Base-by-base conservation (phyloP, 768 basidiomycete genomes). In the Podaxis mareebaensis region DNA sequence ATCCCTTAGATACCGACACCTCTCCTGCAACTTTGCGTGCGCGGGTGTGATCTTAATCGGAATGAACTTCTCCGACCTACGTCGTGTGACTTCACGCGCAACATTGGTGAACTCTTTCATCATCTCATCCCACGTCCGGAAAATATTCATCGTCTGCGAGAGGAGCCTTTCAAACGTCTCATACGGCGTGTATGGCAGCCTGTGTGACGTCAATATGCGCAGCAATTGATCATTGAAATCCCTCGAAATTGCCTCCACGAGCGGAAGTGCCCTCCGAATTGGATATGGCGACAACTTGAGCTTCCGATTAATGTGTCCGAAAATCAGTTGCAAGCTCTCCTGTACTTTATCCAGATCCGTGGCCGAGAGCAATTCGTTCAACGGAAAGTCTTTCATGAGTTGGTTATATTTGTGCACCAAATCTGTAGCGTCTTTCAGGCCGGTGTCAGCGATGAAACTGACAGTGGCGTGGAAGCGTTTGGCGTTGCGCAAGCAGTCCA, bases 321-420 rank as follows among this genome's bases (percentile, higher is more conserved):
- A 98, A 72, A 99, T 96, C 63, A 91, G 83, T 0, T 84, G 76
- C 12, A 98, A 80, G 3, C 93, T 88, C 74, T 97, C 95, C 72
- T 96, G 91, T 40, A 99, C 90, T 79, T 96, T 97, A 73, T 92
- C 91, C 1, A 99, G 85, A 74, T 99, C 97, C 2, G 97, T 97
- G 0, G 97, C 95, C 8, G 96, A 94, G 28, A 99, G 84, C 20
- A 99, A 87, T 71, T 98, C 96, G 73, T 99, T 97, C 30, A 99
- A 81, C 0, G 97, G 97, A 69, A 99, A 99, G 72, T 99, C 97
- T 77, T 96, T 97, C 97, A 99, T 99, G 61, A 99, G 83, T 66
- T 93, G 90, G 71, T 99, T 99, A 80, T 98, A 96, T 75, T 97
- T 98, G 81, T 96, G 95, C 11, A 98, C 96, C 3, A 88, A 79